Base-by-base conservation (phyloP, 2,329 filamentous ascomycete genomes). In the Apiospora hydei region DNA sequence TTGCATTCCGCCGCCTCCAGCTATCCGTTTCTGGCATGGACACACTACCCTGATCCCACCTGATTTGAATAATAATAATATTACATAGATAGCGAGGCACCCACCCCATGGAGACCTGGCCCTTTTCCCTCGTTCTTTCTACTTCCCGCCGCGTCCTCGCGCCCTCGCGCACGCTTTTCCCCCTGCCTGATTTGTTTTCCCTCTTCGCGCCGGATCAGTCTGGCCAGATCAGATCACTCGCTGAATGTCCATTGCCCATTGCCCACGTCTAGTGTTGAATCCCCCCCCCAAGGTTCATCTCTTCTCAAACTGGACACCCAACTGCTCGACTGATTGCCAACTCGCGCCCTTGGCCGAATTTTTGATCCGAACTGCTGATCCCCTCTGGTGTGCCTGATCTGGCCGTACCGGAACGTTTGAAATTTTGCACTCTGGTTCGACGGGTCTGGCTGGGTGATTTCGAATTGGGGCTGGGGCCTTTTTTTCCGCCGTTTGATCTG, bases 31-130 rank as follows among this genome's bases (percentile, higher is more conserved):
- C 53, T 38, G 26, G 16, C 30, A 61, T 16, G 14, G 57, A 41
- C 57, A 14, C 34, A 24, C 57, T 64, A 21, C 57, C 53, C 57
- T 41, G 57, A 64, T 64, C 34, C 57, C 57, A 64, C 57, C 57
- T 64, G 57, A 41, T 64, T 64, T 11, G 34, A 64, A 64, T 24
- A 41, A 38, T 41, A 41, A 41, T 64, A 64, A 64, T 64, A n/a
- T 64, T 64, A 64, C 57, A 41, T 64, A 64, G 57, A 64, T 64
- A 64, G 34, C 34, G 18, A 64, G 57, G 57, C 57, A 64, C 57
- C 57, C 57, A 64, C 57, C 34, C 34, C 57, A 64, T 64, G 34
- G 57, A 64, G 57, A n/a, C 57, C 34, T 38, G 4, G 57, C 57
- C 57, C 21, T 41, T 64, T 64, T 41, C 34, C 57, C 57, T 64